These are phyloP conservation scores for Polygonum maritimum DNA, from an alignment of 148 eudicot genomes.

Conservation along the genomic window DNA sequence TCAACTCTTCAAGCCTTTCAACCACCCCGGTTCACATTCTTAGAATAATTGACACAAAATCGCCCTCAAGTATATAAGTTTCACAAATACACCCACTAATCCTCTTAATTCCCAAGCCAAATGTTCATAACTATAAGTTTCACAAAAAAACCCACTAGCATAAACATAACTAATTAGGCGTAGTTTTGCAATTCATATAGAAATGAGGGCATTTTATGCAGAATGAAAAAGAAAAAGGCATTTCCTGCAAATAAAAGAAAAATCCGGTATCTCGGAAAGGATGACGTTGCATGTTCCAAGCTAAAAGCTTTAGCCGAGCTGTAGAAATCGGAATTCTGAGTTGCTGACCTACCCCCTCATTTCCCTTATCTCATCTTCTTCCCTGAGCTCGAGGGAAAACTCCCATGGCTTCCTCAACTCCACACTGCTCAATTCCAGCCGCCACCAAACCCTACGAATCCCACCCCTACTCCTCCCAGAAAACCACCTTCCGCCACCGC, in stretches of 20 bases:
- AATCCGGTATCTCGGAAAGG: not conserved
- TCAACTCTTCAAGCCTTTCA: too few relatives aligned
- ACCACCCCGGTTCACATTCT: too few relatives aligned
- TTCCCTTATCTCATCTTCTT: conserved; percentile 15
- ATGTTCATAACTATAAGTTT: too few relatives aligned
- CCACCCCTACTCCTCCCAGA: conserved; percentile 26
- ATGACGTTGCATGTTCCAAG: not conserved
- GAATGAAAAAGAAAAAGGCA: not conserved
- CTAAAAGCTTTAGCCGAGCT: not conserved
- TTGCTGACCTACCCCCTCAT: not conserved
- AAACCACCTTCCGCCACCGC: conserved; percentile 26
- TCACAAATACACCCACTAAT: too few relatives aligned
- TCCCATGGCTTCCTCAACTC: conserved; percentile 78
- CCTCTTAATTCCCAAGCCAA: too few relatives aligned
- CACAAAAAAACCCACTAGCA: too few relatives aligned
- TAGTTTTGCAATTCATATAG: too few relatives aligned
- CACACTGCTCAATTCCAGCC: conserved; percentile 52
- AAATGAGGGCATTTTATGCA: too few relatives aligned
- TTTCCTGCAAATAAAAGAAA: not conserved
- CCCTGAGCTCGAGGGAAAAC: not conserved
- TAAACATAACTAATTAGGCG: too few relatives aligned
- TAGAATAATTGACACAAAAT: too few relatives aligned
- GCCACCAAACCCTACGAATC: conserved; percentile 45
- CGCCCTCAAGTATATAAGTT: too few relatives aligned
- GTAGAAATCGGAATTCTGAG: not conserved